phyloP scores from a whole-genome alignment of 176 grass and related monocot species.

The Echinochloa phyllopogon region DNA sequence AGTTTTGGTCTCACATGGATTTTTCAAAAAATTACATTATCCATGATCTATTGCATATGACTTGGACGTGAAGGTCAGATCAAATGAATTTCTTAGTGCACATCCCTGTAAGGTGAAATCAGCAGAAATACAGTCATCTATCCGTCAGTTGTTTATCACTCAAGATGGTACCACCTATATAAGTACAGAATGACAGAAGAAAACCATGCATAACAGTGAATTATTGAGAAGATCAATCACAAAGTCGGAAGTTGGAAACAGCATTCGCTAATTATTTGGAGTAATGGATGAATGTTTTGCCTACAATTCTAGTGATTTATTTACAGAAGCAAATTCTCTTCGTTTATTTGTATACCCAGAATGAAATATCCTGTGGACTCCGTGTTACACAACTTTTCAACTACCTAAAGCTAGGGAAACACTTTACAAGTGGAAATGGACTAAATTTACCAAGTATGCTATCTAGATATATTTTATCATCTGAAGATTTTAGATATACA shows the following conservation, averaged over 20 bases:
- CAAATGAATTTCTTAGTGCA: conserved; percentile 37
- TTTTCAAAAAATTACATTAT: conserved; percentile 15
- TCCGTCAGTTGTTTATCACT: conserved; percentile 36
- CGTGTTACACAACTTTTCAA: background rate
- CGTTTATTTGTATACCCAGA: background rate
- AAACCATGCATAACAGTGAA: background rate
- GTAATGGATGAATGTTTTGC: background rate
- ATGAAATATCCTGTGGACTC: too few relatives aligned
- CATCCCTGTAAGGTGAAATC: background rate
- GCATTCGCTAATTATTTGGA: conserved; percentile 40
- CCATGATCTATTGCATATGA: conserved; percentile 31
- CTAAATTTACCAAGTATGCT: background rate
- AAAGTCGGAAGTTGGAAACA: background rate
- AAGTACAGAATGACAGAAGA: too few relatives aligned
- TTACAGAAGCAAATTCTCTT: background rate
- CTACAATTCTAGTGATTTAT: background rate
- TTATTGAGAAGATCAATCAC: background rate
- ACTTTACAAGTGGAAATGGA: too few relatives aligned
- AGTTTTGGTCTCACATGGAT: background rate
- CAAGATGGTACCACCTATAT: background rate
- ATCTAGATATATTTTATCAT: conserved; percentile 2
- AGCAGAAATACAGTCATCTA: background rate
- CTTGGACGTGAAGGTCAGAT: background rate
- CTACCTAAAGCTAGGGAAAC: background rate
- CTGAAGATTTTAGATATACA: background rate